A percentile compares a stretch with the other conserved stretches of the same genome.
Conservation (phyloP, 2,329 filamentous ascomycete species). For the Xylaria polymorpha region DNA sequence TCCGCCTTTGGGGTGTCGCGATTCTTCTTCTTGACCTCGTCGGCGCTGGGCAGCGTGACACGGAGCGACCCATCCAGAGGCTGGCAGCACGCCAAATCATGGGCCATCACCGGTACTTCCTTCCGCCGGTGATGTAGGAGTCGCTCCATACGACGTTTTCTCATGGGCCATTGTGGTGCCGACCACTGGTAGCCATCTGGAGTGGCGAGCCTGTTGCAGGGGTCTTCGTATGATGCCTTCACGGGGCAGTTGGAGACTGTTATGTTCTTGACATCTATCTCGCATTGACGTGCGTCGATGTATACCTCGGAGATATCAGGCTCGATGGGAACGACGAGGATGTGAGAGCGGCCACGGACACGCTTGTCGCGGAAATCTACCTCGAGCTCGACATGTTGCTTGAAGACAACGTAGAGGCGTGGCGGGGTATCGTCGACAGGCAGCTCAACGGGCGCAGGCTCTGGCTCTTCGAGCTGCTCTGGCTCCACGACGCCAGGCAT, state of each 20-base stretch:
- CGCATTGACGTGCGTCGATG: slow-evolving; percentile 72
- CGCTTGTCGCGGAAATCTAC: slow-evolving; percentile 83
- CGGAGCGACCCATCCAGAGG: slow-evolving; percentile 65
- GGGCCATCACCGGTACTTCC: slow-evolving; percentile 66
- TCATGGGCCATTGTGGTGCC: slow-evolving; percentile 80
- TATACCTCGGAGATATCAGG: slow-evolving; percentile 68
- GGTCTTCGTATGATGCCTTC: slow-evolving; percentile 67
- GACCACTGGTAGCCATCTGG: slow-evolving; percentile 71
- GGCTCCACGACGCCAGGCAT: slow-evolving; percentile 50
- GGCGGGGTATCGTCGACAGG: slow-evolving; percentile 50
- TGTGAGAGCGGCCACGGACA: slow-evolving; percentile 82
- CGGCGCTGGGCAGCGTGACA: slow-evolving; percentile 54
- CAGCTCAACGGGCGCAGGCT: slow-evolving; percentile 47
- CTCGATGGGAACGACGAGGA: slow-evolving; percentile 74
- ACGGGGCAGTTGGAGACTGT: slow-evolving; percentile 61
- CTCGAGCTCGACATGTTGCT: slow-evolving; percentile 90
- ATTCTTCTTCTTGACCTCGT: slow-evolving; percentile 50
- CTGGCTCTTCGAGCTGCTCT: slow-evolving; percentile 44
- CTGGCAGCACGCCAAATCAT: slow-evolving; percentile 66
- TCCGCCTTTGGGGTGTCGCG: slow-evolving; percentile 53
- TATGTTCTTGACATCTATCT: slow-evolving; percentile 66
- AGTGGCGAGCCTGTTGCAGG: slow-evolving; percentile 73
- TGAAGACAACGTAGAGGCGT: slow-evolving; percentile 68
- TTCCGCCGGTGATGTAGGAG: slow-evolving; percentile 63
- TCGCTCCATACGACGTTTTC: slow-evolving; percentile 72